Conservation (phyloP, 257 asterid species). For the Echites panduratus region DNA sequence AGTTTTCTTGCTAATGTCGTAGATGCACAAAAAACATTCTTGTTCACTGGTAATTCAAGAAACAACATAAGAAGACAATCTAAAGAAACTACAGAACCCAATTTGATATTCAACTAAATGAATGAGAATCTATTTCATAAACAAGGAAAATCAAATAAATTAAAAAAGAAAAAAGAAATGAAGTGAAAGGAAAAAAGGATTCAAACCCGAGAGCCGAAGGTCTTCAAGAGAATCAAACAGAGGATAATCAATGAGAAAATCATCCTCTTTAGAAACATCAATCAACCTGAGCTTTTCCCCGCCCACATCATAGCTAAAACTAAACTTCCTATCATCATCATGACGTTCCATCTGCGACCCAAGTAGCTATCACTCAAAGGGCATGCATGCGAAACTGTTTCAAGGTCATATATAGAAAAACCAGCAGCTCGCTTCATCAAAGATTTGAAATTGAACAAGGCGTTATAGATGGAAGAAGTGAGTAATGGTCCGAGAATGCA, state of each 20-base stretch:
- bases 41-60: not conserved
- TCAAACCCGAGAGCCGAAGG: constrained; percentile 39
- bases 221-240: constrained; percentile 34
- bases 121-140: not conserved
- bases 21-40: not conserved
- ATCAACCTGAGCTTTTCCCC: constrained; percentile 48
- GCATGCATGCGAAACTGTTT: constrained; percentile 3
- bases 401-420: not conserved
- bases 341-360: constrained; percentile 16
- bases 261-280: constrained; percentile 41
- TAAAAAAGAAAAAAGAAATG: not conserved
- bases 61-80: not conserved
- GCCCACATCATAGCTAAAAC: constrained; percentile 30
- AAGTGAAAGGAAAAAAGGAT: not conserved
- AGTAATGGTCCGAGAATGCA: not conserved
- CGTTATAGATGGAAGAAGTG: not conserved
- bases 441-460: not conserved
- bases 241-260: constrained; percentile 46
- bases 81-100: not conserved
- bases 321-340: constrained; percentile 22
- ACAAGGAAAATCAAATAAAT: not conserved
- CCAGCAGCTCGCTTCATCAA: not conserved
- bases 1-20: not conserved
- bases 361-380: not conserved
- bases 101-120: not conserved